These are phyloP conservation scores for Apophysomyces sp. DNA, from an alignment of 371 early-diverging fungal genomes.

Conservation along the genomic window DNA sequence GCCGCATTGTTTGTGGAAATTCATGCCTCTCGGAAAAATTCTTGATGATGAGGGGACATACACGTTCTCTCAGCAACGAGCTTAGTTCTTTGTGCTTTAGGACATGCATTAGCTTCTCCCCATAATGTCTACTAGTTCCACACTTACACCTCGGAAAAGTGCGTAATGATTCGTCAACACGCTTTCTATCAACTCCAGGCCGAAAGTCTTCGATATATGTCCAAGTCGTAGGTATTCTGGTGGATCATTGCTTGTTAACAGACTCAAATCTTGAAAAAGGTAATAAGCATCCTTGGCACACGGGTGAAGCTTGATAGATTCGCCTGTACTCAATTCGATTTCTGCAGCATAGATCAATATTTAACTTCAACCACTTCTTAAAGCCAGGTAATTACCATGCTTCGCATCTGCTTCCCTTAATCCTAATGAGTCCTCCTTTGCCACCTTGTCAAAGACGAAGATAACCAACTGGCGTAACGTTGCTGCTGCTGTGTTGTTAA, in stretches of 20 bases:
- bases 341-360: conserved; percentile 5
- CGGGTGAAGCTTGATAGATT: conserved; percentile 44
- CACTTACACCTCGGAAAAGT: conserved; percentile 72
- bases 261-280: conserved; percentile 84
- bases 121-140: too few relatives aligned
- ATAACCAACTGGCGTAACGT: conserved; percentile 92
- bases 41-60: conserved; percentile 88
- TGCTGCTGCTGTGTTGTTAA: conserved; percentile 94
- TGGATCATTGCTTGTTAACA: conserved; percentile 64
- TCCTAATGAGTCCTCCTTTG: conserved; percentile 56
- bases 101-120: background rate
- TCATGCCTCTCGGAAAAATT: conserved; percentile 86
- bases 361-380: background rate
- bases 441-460: conserved; percentile 91
- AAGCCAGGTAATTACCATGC: conserved; percentile 32
- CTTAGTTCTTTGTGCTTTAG: conserved; percentile 74
- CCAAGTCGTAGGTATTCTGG: conserved; percentile 69
- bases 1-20: conserved; percentile 82
- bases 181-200: conserved; percentile 93
- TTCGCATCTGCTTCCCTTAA: conserved; percentile 25
- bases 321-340: conserved; percentile 31
- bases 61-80: conserved; percentile 70
- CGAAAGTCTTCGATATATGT: conserved; percentile 74
- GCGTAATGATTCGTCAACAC: conserved; percentile 76
- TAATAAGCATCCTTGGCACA: conserved; percentile 82